Evolutionary conservation across 108 stramenopile genomes (phyloP).

Genomic region (Asterionellopsis glacialis): DNA sequence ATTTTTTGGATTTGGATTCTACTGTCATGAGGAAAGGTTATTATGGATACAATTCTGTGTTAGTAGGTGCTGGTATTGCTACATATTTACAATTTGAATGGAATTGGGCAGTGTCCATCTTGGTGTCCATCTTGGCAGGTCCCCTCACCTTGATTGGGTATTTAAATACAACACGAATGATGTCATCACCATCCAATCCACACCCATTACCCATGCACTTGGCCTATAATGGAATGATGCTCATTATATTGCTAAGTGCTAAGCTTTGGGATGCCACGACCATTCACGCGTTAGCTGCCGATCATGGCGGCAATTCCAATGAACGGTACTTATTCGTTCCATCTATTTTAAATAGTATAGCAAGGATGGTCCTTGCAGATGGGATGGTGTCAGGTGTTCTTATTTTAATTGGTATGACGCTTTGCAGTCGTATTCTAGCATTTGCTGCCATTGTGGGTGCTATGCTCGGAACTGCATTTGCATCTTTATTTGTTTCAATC

Average conservation of each 20-base stretch:
- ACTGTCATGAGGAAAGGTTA: slow-evolving; percentile 4
- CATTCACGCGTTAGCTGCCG: background rate
- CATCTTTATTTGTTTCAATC: slow-evolving; percentile 3
- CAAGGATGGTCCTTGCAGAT: slow-evolving; percentile 15
- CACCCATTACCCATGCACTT: slow-evolving; percentile 9
- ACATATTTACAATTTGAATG: slow-evolving; percentile 5
- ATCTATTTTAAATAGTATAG: slow-evolving; percentile 15
- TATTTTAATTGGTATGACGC: slow-evolving; percentile 15
- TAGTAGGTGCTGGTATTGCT: slow-evolving; percentile 14
- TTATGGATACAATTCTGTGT: slow-evolving; percentile 18
- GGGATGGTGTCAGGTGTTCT: slow-evolving; percentile 10
- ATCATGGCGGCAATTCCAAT: background rate
- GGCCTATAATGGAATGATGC: slow-evolving; percentile 22
- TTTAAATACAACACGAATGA: slow-evolving; percentile 6
- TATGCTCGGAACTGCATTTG: slow-evolving; percentile 4
- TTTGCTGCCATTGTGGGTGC: slow-evolving; percentile 5
- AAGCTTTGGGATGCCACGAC: slow-evolving; percentile 21
- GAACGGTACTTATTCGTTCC: background rate
- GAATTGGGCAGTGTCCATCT: slow-evolving; percentile 4
- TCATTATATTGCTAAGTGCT: slow-evolving; percentile 12
- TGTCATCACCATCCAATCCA: slow-evolving; percentile 6
- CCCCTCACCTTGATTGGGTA: slow-evolving; percentile 14
- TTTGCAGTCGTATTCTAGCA: slow-evolving; percentile 29
- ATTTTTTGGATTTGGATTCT: slow-evolving; percentile 12
- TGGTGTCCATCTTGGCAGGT: slow-evolving; percentile 14